These are phyloP conservation scores for Pythium brassicae DNA, from an alignment of 352 stramenopile species.

Conservation along the genomic window DNA sequence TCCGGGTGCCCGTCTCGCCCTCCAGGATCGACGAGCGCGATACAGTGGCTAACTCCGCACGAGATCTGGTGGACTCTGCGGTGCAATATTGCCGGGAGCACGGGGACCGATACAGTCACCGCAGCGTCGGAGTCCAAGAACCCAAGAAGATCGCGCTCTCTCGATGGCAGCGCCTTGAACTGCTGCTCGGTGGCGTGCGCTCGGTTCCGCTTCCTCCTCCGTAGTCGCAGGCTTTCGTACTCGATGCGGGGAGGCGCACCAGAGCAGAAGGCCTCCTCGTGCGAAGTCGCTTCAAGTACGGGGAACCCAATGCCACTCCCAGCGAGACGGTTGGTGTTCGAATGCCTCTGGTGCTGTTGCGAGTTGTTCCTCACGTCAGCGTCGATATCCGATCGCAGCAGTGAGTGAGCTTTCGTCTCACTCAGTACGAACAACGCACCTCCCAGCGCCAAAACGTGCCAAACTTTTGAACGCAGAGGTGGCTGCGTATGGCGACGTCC, in stretches of 20 bases:
- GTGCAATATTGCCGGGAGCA: background rate
- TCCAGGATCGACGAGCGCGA: constrained; percentile 13
- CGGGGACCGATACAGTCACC: background rate
- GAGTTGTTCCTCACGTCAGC: too few relatives aligned
- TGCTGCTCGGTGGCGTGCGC: constrained; percentile 13
- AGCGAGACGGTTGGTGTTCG: background rate
- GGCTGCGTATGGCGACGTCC: background rate
- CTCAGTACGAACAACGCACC: background rate
- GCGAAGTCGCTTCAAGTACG: background rate
- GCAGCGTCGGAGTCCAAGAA: background rate
- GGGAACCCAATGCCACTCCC: background rate
- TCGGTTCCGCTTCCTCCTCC: constrained; percentile 9
- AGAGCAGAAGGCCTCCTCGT: background rate
- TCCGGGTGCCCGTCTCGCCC: background rate
- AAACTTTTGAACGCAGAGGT: background rate
- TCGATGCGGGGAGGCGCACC: constrained; percentile 6
- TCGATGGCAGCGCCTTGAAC: constrained; percentile 17
- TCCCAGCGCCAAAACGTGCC: constrained; percentile 5
- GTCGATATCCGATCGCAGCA: background rate
- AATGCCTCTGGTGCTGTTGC: constrained; percentile 1
- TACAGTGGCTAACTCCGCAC: constrained; percentile 37
- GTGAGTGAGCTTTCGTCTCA: background rate
- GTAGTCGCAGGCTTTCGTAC: constrained; percentile 19
- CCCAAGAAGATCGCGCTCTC: constrained; percentile 6
- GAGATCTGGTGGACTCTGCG: constrained; percentile 25